phyloP scores from a whole-genome alignment of 225 moss, liverwort and hornwort genomes.

The Lunularia cruciata region DNA sequence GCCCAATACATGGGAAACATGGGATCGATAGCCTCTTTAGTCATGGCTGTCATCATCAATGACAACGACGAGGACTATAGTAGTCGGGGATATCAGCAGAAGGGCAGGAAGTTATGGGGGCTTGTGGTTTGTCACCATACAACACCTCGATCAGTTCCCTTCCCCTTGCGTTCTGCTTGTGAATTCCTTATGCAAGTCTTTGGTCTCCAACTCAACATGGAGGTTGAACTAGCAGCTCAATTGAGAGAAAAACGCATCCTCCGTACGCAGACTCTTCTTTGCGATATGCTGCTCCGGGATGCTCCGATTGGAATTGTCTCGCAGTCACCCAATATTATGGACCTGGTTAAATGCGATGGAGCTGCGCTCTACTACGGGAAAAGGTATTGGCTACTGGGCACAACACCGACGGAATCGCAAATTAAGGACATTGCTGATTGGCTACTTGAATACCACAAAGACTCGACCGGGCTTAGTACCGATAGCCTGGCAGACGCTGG shows the following conservation, averaged over 20 bases:
- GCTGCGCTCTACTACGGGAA: slow-evolving; percentile 55
- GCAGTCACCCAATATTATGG: slow-evolving; percentile 53
- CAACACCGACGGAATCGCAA: slow-evolving; percentile 43
- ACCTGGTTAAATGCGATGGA: slow-evolving; percentile 53
- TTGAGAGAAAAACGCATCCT: slow-evolving; percentile 50
- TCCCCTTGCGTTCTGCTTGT: slow-evolving; percentile 54
- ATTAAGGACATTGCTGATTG: slow-evolving; percentile 55
- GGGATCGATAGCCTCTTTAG: slow-evolving; percentile 51
- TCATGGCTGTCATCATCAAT: slow-evolving; percentile 52
- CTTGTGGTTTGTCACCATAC: slow-evolving; percentile 54
- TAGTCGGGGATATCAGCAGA: slow-evolving; percentile 42
- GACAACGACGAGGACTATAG: slow-evolving; percentile 51
- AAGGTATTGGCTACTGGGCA: slow-evolving; percentile 49
- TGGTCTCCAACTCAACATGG: slow-evolving; percentile 54
- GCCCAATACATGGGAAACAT: slow-evolving; percentile 56
- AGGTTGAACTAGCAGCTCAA: slow-evolving; percentile 53
- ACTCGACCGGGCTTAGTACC: slow-evolving; percentile 45
- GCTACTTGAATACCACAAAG: slow-evolving; percentile 48
- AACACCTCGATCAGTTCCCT: slow-evolving; percentile 48
- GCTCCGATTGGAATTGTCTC: slow-evolving; percentile 60
- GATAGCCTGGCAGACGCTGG: slow-evolving; percentile 55
- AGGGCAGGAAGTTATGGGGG: slow-evolving; percentile 54
- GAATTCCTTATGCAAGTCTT: slow-evolving; percentile 56
- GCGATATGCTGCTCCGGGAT: slow-evolving; percentile 58
- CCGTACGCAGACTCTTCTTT: slow-evolving; percentile 47